Percentiles rank a stretch among this genome's conserved stretches.
These are phyloP conservation scores for Micromonas pusilla DNA, from an alignment of 139 green algal genomes.

Conservation along the genomic window DNA sequence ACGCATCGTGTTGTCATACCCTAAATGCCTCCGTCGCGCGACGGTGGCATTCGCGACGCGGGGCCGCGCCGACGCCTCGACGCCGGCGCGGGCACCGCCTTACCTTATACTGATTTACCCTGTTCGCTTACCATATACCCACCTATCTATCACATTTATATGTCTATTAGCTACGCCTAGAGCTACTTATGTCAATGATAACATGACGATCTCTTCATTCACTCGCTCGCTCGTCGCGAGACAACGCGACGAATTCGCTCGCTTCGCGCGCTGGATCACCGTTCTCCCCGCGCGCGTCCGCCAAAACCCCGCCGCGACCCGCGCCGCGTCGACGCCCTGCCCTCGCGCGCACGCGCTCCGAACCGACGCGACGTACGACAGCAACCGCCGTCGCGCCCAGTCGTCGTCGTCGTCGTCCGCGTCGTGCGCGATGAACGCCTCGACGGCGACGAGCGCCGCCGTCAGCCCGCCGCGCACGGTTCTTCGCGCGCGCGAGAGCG, in stretches of 20 bases:
- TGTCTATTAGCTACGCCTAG: too few relatives aligned
- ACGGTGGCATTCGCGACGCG: too few relatives aligned
- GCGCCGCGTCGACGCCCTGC: not conserved
- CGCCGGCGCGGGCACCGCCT: too few relatives aligned
- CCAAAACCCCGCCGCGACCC: not conserved
- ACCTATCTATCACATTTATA: too few relatives aligned
- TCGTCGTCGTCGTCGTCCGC: too few relatives aligned
- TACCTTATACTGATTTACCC: too few relatives aligned
- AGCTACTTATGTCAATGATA: too few relatives aligned
- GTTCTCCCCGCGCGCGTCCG: not conserved
- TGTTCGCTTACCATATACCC: too few relatives aligned
- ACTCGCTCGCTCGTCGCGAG: not conserved
- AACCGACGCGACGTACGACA: not conserved
- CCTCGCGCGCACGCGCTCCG: not conserved
- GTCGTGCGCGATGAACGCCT: too few relatives aligned
- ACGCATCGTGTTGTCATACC: not conserved
- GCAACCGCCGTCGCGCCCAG: too few relatives aligned
- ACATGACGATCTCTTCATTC: too few relatives aligned
- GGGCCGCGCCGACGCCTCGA: too few relatives aligned
- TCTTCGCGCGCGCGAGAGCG: not conserved
- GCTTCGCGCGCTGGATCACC: not conserved
- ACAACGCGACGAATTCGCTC: not conserved
- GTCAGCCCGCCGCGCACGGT: not conserved
- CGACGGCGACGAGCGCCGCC: not conserved
- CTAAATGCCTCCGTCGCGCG: not conserved